A percentile compares a stretch with the other conserved stretches of the same genome.
Conservation (phyloP, 108 stramenopile species). For the Cyclotella baltica region DNA sequence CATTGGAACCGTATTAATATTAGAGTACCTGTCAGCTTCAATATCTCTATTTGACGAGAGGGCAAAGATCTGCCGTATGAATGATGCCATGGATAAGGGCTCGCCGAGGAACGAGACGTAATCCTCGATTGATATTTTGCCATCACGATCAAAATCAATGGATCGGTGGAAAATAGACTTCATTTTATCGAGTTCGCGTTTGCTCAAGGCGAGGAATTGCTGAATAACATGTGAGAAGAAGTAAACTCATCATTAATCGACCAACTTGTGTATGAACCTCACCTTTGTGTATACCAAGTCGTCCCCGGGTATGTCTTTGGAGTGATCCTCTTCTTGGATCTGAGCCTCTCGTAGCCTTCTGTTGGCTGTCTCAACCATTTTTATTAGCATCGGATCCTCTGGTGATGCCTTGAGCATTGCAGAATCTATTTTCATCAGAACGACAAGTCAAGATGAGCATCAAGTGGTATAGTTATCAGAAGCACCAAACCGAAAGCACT, state of each 20-base stretch:
- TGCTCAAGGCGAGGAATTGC: conserved; percentile 38
- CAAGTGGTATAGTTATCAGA: background rate
- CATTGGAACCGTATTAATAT: conserved; percentile 17
- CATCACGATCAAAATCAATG: conserved; percentile 35
- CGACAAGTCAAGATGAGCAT: background rate
- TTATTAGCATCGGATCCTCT: conserved; percentile 32
- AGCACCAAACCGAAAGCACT: background rate
- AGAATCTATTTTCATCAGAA: background rate
- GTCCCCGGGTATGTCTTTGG: conserved; percentile 44
- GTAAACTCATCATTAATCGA: background rate
- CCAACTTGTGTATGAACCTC: background rate
- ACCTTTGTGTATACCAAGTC: conserved; percentile 45
- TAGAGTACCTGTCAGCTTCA: background rate
- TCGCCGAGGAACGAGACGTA: conserved; percentile 39
- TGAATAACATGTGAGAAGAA: background rate
- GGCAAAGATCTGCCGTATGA: conserved; percentile 45
- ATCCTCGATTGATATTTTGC: conserved; percentile 42
- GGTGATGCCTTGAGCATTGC: conserved; percentile 37
- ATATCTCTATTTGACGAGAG: conserved; percentile 24
- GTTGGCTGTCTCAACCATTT: conserved; percentile 38
- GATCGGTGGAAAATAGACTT: conserved; percentile 14
- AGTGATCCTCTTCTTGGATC: conserved; percentile 39
- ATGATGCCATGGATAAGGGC: conserved; percentile 34
- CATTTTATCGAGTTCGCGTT: conserved; percentile 34
- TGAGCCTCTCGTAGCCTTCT: conserved; percentile 46